Base-by-base conservation (phyloP, 192 early-diverging fungal genomes). In the Mortierella hygrophila region DNA sequence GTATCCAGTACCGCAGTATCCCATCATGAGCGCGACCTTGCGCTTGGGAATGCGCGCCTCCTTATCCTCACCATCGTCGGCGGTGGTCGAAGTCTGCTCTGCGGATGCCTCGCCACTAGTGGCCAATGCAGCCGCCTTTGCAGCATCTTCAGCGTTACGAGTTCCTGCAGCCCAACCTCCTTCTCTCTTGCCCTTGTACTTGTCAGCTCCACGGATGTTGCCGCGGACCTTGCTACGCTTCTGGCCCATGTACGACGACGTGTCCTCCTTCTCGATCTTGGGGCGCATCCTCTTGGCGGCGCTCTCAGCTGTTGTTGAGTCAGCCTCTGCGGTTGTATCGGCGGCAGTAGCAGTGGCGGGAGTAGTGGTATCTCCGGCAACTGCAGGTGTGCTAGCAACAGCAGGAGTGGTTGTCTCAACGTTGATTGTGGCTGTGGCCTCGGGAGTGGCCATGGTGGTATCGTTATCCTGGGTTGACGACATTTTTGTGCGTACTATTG, bases 1-100 rank as follows among this genome's bases (percentile, higher is more conserved):
- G 92, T 97, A 99, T 3, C 96, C 98, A 46, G 97, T 96, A 3
- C 99, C 99, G 83, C 96, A 96, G 88, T 95, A 99, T 18, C 97
- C 95, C 89, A 99, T 92, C 71, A 99, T 77, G 15, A 99, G 87
- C 0, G 97, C 98, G 16, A 98, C 95, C 55, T 96, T 95, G 57
- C 93, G 91, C 89, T 99, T 99, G 32, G 98, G 97, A 35, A 88
- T 68, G 54, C 93, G 87, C 20, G 89, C 82, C 65, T 91, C 91
- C 77, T 92, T 89, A 9, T 90, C 87, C 8, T 82, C 81, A 29
- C 87, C 81, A 11, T 57, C 71, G 18, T n/a, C 63, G 20, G 70
- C 80, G 20, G 72, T 42, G 20, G 72, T 54, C 3, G 29, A 16
- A 21, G 42, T 41, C 29, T 65, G 26, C 29, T 65, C 60, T 15